Evolutionary conservation across 129 eudicot species (phyloP), one percentile per base, ranked within the genome.

Genomic region (Flaveria trinervia): DNA sequence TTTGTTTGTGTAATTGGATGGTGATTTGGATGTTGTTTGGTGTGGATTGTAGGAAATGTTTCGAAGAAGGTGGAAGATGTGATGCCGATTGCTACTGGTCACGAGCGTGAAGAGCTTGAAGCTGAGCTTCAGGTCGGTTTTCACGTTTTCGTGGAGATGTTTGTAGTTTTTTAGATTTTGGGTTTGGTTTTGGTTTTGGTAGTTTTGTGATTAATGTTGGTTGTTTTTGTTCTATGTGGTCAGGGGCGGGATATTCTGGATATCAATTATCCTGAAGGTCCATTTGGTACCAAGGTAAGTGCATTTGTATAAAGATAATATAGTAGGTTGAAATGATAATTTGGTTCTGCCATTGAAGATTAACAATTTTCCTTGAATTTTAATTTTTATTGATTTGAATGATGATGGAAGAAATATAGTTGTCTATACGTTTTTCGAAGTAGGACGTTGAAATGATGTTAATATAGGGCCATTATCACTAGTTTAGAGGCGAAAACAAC

Each of bases 61-160:
- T 14, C 80, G 6, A 80, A 79, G 55, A 86, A 72, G 44, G 54
- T 82, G 8, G 94, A 89, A 67, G 91, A 89, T 59, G 82, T 86
- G 77, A 89, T 86, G 89, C 94, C 94, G 5, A 89, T 89, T 30
- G 91, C 91, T 1, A 86, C 94, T 8, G 94, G 93, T 20, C 94
- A 89, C 30, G 94, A 86, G 44, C 94, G 91, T 16, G 94, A 86
- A 60, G 94, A 89, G 88, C 89, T 89, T 46, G 89, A 84, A 71
- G 94, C 91, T 55, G 87, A 89, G 79, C 89, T 89, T 77, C 73
- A 84, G 90, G 91, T 84, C 48, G 12, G 74, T 3, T 71, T 26
- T 0, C 18, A 45, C 3, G 41, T 36, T 51, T 69, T 18, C 16
- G 18, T 36, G 2, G 39, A 28, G 54, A 9, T 83, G 1, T 49